Percentiles rank a stretch among this genome's conserved stretches.
These are phyloP conservation scores for Aspergillus aculeatus DNA, from an alignment of 2,329 filamentous ascomycete species.

Conservation along the genomic window DNA sequence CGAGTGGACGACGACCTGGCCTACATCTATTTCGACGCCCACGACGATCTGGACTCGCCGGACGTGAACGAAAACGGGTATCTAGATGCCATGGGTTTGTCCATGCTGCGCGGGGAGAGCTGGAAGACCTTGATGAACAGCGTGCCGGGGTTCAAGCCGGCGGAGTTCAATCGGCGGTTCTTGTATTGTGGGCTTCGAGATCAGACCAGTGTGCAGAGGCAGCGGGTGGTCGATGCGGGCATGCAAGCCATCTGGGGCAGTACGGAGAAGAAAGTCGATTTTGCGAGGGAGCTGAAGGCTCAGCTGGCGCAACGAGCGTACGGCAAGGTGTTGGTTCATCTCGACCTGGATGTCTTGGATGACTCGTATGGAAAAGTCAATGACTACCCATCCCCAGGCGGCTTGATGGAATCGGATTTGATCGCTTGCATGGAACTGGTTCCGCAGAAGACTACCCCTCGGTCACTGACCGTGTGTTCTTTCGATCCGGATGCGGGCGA, in stretches of 20 bases:
- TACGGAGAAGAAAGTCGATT: slow-evolving; percentile 15
- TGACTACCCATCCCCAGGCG: slow-evolving; percentile 36
- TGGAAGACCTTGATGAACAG: slow-evolving; percentile 33
- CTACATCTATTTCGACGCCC: slow-evolving; percentile 47
- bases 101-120: slow-evolving; percentile 38
- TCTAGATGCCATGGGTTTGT: slow-evolving; percentile 38
- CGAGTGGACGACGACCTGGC: slow-evolving; percentile 26
- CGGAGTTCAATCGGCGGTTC: slow-evolving; percentile 18
- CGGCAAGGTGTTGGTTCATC: slow-evolving; percentile 30
- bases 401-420: slow-evolving; percentile 21
- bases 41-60: slow-evolving; percentile 44
- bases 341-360: slow-evolving; percentile 40
- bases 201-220: slow-evolving; percentile 28
- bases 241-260: slow-evolving; percentile 33
- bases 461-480: slow-evolving; percentile 20
- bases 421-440: slow-evolving; percentile 15
- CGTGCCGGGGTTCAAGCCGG: slow-evolving; percentile 28
- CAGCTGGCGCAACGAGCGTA: slow-evolving; percentile 8
- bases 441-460: slow-evolving; percentile 5
- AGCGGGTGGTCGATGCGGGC: slow-evolving; percentile 31
- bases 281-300: slow-evolving; percentile 12
- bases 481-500: slow-evolving; percentile 21
- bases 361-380: slow-evolving; percentile 36
- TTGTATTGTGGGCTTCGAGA: slow-evolving; percentile 31
- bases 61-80: slow-evolving; percentile 39